Base-by-base conservation (phyloP, 257 asterid species). In the Ophiorrhiza pumila region DNA sequence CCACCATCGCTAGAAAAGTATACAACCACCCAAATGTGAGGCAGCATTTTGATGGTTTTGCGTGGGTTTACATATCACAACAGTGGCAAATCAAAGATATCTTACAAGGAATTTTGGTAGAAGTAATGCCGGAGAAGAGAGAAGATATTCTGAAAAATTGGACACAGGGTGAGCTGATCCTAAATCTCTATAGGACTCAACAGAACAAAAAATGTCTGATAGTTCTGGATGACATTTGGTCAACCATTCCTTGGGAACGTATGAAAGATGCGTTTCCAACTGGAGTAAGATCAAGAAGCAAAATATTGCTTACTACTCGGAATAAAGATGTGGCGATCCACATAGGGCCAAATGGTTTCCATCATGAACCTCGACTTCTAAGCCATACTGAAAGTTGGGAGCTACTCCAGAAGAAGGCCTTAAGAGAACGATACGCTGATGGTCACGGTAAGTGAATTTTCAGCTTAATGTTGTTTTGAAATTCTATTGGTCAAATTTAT, bases 1-100 rank as follows among this genome's bases (percentile, higher is more conserved):
- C 87, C 25, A 83, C 87, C 11, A 79, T 83, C 18, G 87, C 87
- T 31, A 46, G 80, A 79, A 80, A 80, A 76, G 37, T 83, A 57
- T 83, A 83, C 35, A 20, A 69, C 39, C 80, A 77, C n/a, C 55
- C 77, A 39, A 76, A 67, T n/a, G 84, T 82, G 62, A 70, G 86
- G 68, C 65, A 80, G 49, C 76, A 77, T 60, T 82, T n/a, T n/a
- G n/a, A n/a, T n/a, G n/a, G n/a, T n/a, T n/a, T n/a, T n/a, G n/a
- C n/a, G n/a, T n/a, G n/a, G n/a, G n/a, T n/a, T n/a, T n/a, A n/a
- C n/a, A n/a, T n/a, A n/a, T n/a, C n/a, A n/a, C n/a, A n/a, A n/a
- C n/a, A n/a, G n/a, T n/a, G n/a, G n/a, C n/a, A n/a, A n/a, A n/a
- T n/a, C n/a, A n/a, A n/a, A n/a, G n/a, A n/a, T n/a, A n/a, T n/a